Evolutionary conservation across 169 alveolate species (phyloP), one percentile per base, ranked within the genome.

Genomic region (Plasmodium inui): DNA sequence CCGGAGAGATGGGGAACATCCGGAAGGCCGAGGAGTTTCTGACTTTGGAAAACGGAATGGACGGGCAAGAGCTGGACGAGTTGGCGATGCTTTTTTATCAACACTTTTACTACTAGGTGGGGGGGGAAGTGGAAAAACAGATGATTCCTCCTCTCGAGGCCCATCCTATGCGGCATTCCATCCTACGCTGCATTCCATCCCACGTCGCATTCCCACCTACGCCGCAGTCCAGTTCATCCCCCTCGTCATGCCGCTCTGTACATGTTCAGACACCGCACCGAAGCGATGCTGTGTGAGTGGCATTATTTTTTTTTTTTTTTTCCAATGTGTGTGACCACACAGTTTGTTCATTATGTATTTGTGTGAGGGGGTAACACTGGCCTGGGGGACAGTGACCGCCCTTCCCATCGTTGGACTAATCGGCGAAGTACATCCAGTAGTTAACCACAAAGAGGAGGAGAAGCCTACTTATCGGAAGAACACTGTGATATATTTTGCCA

Each of bases 401-500:
- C 83, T n/a, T 76, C 67, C 61, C 28, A 26, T 30, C 8, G 46
- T 67, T 26, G 57, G 82, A 17, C 46, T 12, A 14, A 28, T 57
- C 73, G 34, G 78, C 82, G 55, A 88, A 88, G 34, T 88, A 67
- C 89, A 88, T 79, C 94, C 94, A 88, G 34, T 79, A 88, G 55
- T 88, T 88, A n/a, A 88, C 19, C 32, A 88, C 71, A 46, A 88
- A 88, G 39, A 88, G 55, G 14, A 88, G 71, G 34, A 88, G 81
- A 2, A 88, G 26, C 44, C 81, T 88, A 61, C 82, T 88, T 57
- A 88, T 88, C n/a, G 94, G 94, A 57, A 80, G 46, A 57, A 88
- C 94, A 34, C 94, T 88, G 39, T 88, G 86, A 41, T 78, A 88
- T 88, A 88, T 88, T 88, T 79, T 88, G 10, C 82, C 94, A 30